Evolutionary conservation across 139 green algal species (phyloP).

Genomic region (Chlorella sp.): DNA sequence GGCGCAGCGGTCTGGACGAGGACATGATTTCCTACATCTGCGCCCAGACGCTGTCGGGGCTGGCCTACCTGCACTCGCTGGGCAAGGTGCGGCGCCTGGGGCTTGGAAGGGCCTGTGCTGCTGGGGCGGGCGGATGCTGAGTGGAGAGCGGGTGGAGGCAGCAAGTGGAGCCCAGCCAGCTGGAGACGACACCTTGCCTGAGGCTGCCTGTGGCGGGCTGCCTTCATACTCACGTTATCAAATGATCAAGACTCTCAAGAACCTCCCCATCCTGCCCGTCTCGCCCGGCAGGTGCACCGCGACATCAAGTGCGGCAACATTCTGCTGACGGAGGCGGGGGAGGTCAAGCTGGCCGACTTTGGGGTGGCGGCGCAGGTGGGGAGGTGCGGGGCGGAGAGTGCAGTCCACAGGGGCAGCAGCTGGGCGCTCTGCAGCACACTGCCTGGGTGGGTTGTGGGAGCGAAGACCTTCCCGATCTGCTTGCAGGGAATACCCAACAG

Average conservation of each 20-base stretch:
- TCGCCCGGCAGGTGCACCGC: conserved; percentile 73
- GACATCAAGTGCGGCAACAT: conserved; percentile 99
- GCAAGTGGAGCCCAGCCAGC: neutral
- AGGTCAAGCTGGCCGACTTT: conserved; percentile 62
- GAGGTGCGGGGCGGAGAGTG: too few relatives aligned
- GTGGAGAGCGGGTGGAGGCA: neutral
- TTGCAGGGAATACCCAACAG: too few relatives aligned
- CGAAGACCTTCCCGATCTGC: too few relatives aligned
- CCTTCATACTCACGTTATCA: too few relatives aligned
- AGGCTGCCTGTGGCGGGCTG: neutral
- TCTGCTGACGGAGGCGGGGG: conserved; percentile 77
- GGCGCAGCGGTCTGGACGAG: conserved; percentile 62
- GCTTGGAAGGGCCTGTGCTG: neutral
- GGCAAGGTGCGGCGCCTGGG: conserved; percentile 58
- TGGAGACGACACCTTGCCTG: neutral
- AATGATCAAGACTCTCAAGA: neutral
- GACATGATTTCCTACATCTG: conserved; percentile 88
- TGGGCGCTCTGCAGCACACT: too few relatives aligned
- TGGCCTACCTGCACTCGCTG: conserved; percentile 87
- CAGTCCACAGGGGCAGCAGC: too few relatives aligned
- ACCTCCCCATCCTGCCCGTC: neutral
- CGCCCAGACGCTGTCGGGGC: conserved; percentile 83
- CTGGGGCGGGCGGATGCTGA: neutral
- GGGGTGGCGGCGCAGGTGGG: conserved; percentile 57
- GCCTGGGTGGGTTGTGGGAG: too few relatives aligned